These are phyloP conservation scores for Pseudomassariella vexata DNA, from an alignment of 2,329 filamentous ascomycete species.

Conservation along the genomic window DNA sequence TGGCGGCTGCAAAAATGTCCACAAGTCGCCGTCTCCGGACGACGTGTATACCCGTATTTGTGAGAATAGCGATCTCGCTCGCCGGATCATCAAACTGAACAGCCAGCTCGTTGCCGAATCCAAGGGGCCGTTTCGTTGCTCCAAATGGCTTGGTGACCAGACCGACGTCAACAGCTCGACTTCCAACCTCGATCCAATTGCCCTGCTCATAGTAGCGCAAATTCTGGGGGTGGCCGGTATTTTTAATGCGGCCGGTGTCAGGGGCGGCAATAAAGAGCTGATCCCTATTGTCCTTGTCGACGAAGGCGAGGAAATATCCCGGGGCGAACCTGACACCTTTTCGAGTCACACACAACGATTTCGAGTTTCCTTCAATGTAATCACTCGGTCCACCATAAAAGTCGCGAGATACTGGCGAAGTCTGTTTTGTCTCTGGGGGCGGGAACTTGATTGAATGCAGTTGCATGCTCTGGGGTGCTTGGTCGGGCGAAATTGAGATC, in stretches of 20 bases:
- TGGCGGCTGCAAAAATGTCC: constrained; percentile 82
- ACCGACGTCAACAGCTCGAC: constrained; percentile 72
- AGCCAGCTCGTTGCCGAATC: constrained; percentile 91
- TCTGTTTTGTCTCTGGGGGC: constrained; percentile 44
- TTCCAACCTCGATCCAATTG: constrained; percentile 70
- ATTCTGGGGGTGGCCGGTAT: constrained; percentile 44
- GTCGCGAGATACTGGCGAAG: constrained; percentile 13
- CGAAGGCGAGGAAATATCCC: constrained; percentile 86
- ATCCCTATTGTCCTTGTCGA: constrained; percentile 54
- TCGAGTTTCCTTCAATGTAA: constrained; percentile 40
- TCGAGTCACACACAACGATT: constrained; percentile 41
- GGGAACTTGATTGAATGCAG: constrained; percentile 96
- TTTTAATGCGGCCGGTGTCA: constrained; percentile 79
- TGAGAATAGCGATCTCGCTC: constrained; percentile 84
- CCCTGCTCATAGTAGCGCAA: constrained; percentile 71
- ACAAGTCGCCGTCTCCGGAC: constrained; percentile 79
- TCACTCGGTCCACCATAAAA: constrained; percentile 28
- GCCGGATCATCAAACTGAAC: constrained; percentile 82
- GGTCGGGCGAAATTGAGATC: constrained; percentile 53
- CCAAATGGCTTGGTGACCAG: constrained; percentile 68
- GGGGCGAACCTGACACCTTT: constrained; percentile 66
- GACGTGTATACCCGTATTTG: constrained; percentile 83
- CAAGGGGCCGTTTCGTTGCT: constrained; percentile 60
- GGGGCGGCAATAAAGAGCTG: constrained; percentile 80
- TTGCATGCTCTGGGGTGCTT: constrained; percentile 88